A percentile compares a stretch with the other conserved stretches of the same genome.
Evolutionary conservation across 148 eudicot genomes (phyloP).

Genomic region (Rhododendron mucronatum): DNA sequence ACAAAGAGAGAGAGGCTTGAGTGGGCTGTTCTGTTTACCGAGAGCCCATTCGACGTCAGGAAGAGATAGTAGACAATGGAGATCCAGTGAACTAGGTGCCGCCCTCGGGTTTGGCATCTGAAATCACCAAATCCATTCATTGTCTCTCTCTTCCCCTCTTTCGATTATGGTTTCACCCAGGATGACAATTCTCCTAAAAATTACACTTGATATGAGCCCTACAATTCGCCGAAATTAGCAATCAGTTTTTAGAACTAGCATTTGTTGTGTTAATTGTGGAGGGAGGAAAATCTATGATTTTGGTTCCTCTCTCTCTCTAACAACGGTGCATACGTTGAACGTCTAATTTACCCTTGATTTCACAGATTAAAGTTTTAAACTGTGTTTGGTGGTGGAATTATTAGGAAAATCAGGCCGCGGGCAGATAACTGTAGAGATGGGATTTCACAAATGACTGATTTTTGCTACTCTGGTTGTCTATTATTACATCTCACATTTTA

Average conservation of each 20-base stretch:
- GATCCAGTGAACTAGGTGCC: slow-evolving; percentile 3
- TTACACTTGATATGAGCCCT: slow-evolving; percentile 32
- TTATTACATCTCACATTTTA: slow-evolving; percentile 20
- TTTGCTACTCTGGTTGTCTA: slow-evolving; percentile 10
- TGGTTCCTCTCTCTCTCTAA: slow-evolving; percentile 5
- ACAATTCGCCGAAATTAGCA: not conserved
- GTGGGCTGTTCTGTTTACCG: slow-evolving; percentile 12
- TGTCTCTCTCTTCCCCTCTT: not conserved
- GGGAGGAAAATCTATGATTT: not conserved
- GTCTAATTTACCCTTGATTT: not conserved
- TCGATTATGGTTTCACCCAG: slow-evolving; percentile 11
- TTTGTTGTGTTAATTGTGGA: slow-evolving; percentile 14
- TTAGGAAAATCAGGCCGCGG: slow-evolving; percentile 16
- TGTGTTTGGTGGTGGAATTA: not conserved
- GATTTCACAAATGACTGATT: slow-evolving; percentile 16
- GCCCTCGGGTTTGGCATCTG: slow-evolving; percentile 18
- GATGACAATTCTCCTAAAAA: slow-evolving; percentile 10
- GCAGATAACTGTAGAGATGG: slow-evolving; percentile 34
- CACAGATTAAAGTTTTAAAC: not conserved
- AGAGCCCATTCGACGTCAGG: not conserved
- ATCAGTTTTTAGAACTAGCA: not conserved
- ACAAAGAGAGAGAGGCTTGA: slow-evolving; percentile 34
- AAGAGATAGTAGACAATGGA: not conserved
- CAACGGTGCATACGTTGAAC: slow-evolving; percentile 19
- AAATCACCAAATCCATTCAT: not conserved